phyloP scores from a whole-genome alignment of 495 filamentous ascomycete genomes.

The Pyrenula massariospora region DNA sequence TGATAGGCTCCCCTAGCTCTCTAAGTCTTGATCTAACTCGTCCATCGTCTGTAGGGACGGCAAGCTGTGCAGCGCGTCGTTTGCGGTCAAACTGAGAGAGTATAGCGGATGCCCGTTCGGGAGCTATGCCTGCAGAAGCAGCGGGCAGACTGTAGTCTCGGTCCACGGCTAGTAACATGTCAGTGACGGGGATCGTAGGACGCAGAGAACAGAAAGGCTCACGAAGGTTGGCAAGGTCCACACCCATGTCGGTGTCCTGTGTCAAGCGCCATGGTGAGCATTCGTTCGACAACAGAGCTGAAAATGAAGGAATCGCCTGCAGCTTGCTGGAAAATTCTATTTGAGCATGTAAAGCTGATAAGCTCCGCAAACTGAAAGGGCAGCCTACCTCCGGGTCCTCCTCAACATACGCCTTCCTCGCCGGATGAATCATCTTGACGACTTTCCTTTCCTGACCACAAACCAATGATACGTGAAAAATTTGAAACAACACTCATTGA shows the following conservation, averaged over 20 bases:
- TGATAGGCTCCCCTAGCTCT: slow-evolving; percentile 82
- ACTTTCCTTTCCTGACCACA: slow-evolving; percentile 3
- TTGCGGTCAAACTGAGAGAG: slow-evolving; percentile 84
- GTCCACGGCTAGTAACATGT: slow-evolving; percentile 51
- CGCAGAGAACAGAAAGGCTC: slow-evolving; percentile 26
- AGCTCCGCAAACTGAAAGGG: slow-evolving; percentile 3
- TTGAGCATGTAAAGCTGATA: slow-evolving; percentile 6
- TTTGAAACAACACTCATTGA: too few relatives aligned
- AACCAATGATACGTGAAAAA: slow-evolving; percentile 2
- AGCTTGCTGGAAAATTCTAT: slow-evolving; percentile 15
- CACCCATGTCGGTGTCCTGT: slow-evolving; percentile 52
- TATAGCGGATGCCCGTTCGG: slow-evolving; percentile 80
- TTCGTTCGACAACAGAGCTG: slow-evolving; percentile 9
- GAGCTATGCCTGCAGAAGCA: slow-evolving; percentile 60
- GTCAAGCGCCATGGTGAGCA: slow-evolving; percentile 10
- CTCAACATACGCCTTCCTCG: slow-evolving; percentile 92
- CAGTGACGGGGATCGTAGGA: not conserved
- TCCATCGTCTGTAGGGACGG: slow-evolving; percentile 91
- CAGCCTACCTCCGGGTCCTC: slow-evolving; percentile 59
- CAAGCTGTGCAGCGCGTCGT: slow-evolving; percentile 74
- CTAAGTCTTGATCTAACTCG: slow-evolving; percentile 71
- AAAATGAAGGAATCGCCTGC: slow-evolving; percentile 11
- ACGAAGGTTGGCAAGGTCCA: slow-evolving; percentile 75
- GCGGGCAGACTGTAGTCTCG: slow-evolving; percentile 74
- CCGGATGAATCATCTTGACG: slow-evolving; percentile 70